These are phyloP conservation scores for Gracilaria caudata DNA, from an alignment of 23 red algal species.

Conservation along the genomic window DNA sequence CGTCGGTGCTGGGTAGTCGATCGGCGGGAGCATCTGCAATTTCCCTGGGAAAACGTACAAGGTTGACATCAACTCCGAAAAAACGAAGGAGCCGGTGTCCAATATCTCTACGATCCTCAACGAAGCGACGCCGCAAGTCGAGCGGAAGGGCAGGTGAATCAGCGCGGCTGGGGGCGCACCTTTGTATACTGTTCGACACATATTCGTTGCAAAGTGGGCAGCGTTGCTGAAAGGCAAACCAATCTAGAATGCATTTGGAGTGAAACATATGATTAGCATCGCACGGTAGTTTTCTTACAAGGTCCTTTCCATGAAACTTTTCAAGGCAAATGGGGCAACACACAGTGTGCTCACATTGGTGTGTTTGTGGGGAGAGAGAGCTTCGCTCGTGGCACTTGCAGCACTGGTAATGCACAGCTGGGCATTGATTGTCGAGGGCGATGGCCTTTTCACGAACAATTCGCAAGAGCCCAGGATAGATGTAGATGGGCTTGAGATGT, in stretches of 20 bases:
- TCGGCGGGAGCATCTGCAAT: neutral
- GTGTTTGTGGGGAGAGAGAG: neutral
- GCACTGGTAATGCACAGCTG: conserved; percentile 68
- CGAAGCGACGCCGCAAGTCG: neutral
- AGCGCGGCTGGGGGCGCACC: neutral
- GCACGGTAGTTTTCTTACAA: conserved; percentile 69
- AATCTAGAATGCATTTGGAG: conserved; percentile 72
- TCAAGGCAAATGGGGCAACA: conserved; percentile 68
- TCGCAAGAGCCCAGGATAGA: conserved; percentile 69
- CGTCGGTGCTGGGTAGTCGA: neutral
- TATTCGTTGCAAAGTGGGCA: conserved; percentile 72
- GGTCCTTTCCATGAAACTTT: conserved; percentile 61
- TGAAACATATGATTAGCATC: conserved; percentile 73
- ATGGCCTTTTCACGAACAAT: conserved; percentile 64
- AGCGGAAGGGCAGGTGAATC: neutral
- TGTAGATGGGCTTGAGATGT: conserved; percentile 68
- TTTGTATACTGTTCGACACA: conserved; percentile 3
- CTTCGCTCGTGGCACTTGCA: conserved; percentile 10
- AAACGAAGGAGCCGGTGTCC: neutral
- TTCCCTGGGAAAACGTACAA: neutral
- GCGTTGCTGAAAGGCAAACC: conserved; percentile 62
- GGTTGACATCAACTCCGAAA: neutral
- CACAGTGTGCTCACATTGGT: conserved; percentile 34
- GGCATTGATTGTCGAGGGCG: conserved; percentile 68
- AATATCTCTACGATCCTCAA: neutral